These are phyloP conservation scores for Grammothele lineata DNA, from an alignment of 768 basidiomycete genomes.

Conservation along the genomic window DNA sequence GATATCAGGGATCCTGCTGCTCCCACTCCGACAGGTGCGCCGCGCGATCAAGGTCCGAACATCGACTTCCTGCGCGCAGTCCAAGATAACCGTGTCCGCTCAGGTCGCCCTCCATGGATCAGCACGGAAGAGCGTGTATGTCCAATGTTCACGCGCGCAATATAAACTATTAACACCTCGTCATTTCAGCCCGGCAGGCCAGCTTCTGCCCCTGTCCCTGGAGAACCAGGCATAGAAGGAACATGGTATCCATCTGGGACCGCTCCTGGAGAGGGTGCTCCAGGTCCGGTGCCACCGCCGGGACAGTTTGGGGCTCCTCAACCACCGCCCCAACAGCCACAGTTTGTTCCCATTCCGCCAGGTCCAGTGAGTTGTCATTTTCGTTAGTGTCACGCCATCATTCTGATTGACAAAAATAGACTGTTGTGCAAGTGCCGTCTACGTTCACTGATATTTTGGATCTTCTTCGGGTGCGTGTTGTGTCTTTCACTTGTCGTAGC, in stretches of 20 bases:
- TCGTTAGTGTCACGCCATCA: background rate
- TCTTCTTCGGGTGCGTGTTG: conserved; percentile 57
- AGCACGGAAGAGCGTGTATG: no score
- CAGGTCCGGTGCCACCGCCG: conserved; percentile 6
- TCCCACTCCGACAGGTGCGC: background rate
- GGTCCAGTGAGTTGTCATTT: conserved; percentile 43
- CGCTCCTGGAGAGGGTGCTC: no score
- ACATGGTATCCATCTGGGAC: background rate
- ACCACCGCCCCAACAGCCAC: conserved; percentile 1
- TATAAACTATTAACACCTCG: no score
- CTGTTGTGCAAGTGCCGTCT: conserved; percentile 57
- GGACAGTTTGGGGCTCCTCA: background rate
- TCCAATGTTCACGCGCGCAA: no score
- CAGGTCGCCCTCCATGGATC: no score
- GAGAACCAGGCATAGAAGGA: no score
- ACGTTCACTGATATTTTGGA: conserved; percentile 65
- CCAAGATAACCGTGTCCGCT: conserved; percentile 2
- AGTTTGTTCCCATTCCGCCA: conserved; percentile 22
- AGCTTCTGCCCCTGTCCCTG: no score
- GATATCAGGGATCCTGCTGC: background rate
- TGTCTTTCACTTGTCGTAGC: no score
- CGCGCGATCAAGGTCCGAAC: conserved; percentile 8
- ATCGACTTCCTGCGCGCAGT: conserved; percentile 12
- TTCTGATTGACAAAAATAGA: conserved; percentile 32
- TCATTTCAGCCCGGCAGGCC: no score